Conservation (phyloP, 805 yeast genomes). For the Ascoidea tarda region DNA sequence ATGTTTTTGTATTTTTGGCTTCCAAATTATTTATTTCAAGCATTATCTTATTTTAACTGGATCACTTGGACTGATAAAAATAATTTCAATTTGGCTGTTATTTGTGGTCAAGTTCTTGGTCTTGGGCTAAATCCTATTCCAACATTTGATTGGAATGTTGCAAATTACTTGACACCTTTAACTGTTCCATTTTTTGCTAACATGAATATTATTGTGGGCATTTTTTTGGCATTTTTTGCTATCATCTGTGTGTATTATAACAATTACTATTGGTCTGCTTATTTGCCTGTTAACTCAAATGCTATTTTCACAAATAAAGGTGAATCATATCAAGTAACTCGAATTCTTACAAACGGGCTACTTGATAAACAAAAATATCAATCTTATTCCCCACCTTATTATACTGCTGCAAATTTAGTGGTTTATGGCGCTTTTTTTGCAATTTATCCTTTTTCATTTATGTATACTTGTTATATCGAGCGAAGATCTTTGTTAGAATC, state of each 20-base stretch:
- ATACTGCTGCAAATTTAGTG: constrained; percentile 46
- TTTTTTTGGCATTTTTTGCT: constrained; percentile 18
- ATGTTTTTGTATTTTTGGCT: constrained; percentile 31
- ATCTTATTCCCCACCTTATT: constrained; percentile 52
- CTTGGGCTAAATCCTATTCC: constrained; percentile 40
- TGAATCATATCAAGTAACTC: constrained; percentile 27
- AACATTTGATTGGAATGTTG: constrained; percentile 38
- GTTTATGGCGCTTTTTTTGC: constrained; percentile 44
- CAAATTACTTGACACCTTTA: constrained; percentile 21
- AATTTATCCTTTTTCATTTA: constrained; percentile 39
- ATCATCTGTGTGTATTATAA: constrained; percentile 24
- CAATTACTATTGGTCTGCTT: constrained; percentile 25
- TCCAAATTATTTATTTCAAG: constrained; percentile 27
- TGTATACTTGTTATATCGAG: constrained; percentile 32
- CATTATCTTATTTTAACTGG: constrained; percentile 36
- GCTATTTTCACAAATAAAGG: constrained; percentile 38
- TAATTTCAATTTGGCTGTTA: constrained; percentile 29
- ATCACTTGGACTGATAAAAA: constrained; percentile 42
- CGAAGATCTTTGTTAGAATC: constrained; percentile 27
- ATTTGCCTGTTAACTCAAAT: constrained; percentile 33
- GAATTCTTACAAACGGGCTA: constrained; percentile 28
- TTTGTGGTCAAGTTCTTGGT: constrained; percentile 34
- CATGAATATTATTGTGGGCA: constrained; percentile 20
- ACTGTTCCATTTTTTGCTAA: constrained; percentile 28
- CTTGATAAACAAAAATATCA: constrained; percentile 34